Evolutionary conservation across 352 stramenopile genomes (phyloP), one percentile per base, ranked within the genome.

Genomic region (Bremia lactucae): DNA sequence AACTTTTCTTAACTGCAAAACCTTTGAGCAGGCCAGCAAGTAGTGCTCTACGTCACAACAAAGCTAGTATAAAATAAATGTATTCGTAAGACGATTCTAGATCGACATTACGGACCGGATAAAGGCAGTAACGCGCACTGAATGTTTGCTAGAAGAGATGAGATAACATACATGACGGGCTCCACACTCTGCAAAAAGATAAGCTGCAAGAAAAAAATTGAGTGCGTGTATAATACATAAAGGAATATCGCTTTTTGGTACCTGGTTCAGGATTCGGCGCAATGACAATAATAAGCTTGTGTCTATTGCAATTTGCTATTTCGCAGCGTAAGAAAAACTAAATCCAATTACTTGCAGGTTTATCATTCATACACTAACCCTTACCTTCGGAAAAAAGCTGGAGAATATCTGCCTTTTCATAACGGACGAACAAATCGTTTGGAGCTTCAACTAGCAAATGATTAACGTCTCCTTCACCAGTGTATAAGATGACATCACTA

Each of bases 151-250:
- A 1, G 47, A 56, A 6, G 74, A 72, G 31, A 62, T 82, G 35
- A 84, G 36, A 37, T 66, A 87, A 35, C 78, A 72, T 10, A 87
- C 64, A 16, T 72, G 69, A 19, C 58, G 36, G 14, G 61, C 50
- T 9, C 69, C 74, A 25, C 62, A 68, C 5, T 56, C 57, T 5
- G 69, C 59, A 51, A 87, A 49, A 38, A 79, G 55, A 49, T 62
- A 60, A 21, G 65, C 74, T 84, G 21, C 8, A 35, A 40, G 8
- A 4, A 4, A 34, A 43, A 31, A 35, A 26, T 5, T 8, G 6
- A 25, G 29, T 1, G 9, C 33, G 34, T 44, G 41, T 39, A 3
- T 6, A 42, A n/a, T n/a, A n/a, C n/a, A n/a, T n/a, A n/a, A n/a
- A n/a, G n/a, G n/a, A n/a, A 33, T n/a, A 15, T 14, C n/a, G 15